Evolutionary conservation across 176 grass and related monocot species (phyloP), one percentile per base, ranked within the genome.

Genomic region (Oryza longistaminata): DNA sequence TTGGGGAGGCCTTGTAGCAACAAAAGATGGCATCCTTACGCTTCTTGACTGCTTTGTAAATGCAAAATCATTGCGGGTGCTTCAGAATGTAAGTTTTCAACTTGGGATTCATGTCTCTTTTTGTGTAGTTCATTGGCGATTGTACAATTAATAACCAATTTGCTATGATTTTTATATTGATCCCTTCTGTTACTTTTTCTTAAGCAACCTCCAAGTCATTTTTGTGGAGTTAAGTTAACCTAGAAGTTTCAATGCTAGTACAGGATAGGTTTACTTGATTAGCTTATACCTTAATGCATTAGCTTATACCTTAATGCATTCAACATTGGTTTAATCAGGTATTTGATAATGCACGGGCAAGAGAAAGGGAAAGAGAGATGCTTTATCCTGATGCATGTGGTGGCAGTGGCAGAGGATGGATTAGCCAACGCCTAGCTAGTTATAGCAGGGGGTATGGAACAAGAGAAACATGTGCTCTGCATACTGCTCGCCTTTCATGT

Each of bases 321-420:
- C 15, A 0, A 31, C 50, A 34, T 77, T 72, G 25, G 11, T 89
- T 83, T 75, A n/a, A 86, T 45, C 83, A 98, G 96, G 96, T 98
- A 46, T 98, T 98, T 95, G 96, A 98, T 78, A 95, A 91, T 87
- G 96, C 93, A 83, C 89, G 91, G 70, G 88, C 84, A 78, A 95
- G 96, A 76, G 96, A 98, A 85, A 88, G 91, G 68, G 96, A 98
- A 83, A 75, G 96, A 19, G 93, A 98, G 85, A 88, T 98, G 93
- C 88, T 98, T 68, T 98, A 98, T 82, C 93, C 96, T 90, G 96
- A 98, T 85, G 96, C 96, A 27, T 98, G 96, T 87, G 96, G 96
- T 87, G 96, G 86, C 25, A 90, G 87, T 74, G 93, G 91, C 68
- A 92, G 93, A 86, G 96, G 96, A 82, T 98, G 96, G 96, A 98